Percentiles rank a stretch among this genome's conserved stretches.
phyloP scores from a whole-genome alignment of 345 rosid species.

The Crucihimalaya himalaica region DNA sequence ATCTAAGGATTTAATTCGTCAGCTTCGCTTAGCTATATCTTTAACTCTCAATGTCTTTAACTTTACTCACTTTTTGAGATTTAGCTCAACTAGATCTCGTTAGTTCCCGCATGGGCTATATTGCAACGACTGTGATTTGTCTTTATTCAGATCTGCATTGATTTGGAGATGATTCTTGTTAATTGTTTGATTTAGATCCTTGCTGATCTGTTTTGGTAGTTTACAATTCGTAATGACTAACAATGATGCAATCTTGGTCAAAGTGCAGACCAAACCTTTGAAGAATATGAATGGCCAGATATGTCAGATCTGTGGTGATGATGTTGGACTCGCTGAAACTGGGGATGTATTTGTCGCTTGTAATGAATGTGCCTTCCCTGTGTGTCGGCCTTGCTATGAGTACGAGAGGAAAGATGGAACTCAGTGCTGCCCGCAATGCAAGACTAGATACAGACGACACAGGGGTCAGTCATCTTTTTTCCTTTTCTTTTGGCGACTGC shows the following conservation, averaged over 20 bases:
- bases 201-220: constrained; percentile 8
- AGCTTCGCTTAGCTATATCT: not conserved
- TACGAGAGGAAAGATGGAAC: constrained; percentile 98
- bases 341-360: constrained; percentile 94
- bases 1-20: not conserved
- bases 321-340: constrained; percentile 60
- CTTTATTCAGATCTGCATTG: constrained; percentile 4
- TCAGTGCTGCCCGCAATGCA: constrained; percentile 99
- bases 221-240: constrained; percentile 15
- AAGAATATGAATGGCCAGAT: constrained; percentile 71
- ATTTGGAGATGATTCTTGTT: not conserved
- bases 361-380: constrained; percentile 99
- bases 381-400: constrained; percentile 97
- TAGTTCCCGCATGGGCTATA: not conserved
- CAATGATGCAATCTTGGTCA: not conserved
- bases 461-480: constrained; percentile 55
- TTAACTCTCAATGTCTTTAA: not conserved
- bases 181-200: not conserved
- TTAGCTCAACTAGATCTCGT: constrained; percentile 23
- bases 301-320: constrained; percentile 97
- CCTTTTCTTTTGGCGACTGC: not conserved
- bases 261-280: constrained; percentile 78
- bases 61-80: constrained; percentile 16
- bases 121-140: not conserved
- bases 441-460: constrained; percentile 93